phyloP scores from a whole-genome alignment of 352 stramenopile genomes.

The Pythium brassicae region DNA sequence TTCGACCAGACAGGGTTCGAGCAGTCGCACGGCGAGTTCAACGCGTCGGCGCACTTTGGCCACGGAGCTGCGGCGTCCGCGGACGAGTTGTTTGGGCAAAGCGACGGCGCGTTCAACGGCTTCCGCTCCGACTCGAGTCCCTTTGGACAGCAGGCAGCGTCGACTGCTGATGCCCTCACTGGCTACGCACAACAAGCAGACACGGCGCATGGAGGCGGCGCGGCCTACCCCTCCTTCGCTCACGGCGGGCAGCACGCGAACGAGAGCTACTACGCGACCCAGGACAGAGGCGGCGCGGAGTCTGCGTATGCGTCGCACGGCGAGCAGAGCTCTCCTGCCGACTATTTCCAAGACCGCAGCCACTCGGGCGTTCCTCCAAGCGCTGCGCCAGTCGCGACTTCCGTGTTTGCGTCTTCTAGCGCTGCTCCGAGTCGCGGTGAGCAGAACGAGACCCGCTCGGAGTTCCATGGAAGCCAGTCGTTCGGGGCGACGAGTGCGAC shows the following conservation, averaged over 20 bases:
- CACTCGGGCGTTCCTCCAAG: background rate
- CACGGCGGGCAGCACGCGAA: conserved; percentile 1
- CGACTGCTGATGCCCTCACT: background rate
- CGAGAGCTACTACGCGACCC: conserved; percentile 1
- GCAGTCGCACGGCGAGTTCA: conserved; percentile 11
- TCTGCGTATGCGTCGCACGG: background rate
- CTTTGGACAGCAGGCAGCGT: conserved; percentile 7
- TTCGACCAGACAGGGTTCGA: conserved; percentile 14
- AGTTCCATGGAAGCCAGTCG: background rate
- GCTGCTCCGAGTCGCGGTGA: background rate
- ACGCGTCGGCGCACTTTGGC: conserved; percentile 17
- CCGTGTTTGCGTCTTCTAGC: background rate
- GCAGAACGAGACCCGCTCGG: background rate
- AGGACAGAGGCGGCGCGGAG: background rate
- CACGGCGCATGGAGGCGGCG: background rate
- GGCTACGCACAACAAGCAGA: background rate
- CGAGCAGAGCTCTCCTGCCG: background rate
- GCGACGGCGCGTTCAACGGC: conserved; percentile 8
- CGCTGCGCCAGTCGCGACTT: background rate
- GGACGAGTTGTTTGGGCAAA: conserved; percentile 23
- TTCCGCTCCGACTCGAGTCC: conserved; percentile 9
- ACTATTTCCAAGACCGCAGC: background rate
- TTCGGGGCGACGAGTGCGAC: background rate
- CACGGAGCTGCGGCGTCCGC: conserved; percentile 17
- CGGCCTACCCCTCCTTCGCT: background rate